These are phyloP conservation scores for Dittrichia graveolens DNA, from an alignment of 129 eudicot genomes.

Conservation along the genomic window DNA sequence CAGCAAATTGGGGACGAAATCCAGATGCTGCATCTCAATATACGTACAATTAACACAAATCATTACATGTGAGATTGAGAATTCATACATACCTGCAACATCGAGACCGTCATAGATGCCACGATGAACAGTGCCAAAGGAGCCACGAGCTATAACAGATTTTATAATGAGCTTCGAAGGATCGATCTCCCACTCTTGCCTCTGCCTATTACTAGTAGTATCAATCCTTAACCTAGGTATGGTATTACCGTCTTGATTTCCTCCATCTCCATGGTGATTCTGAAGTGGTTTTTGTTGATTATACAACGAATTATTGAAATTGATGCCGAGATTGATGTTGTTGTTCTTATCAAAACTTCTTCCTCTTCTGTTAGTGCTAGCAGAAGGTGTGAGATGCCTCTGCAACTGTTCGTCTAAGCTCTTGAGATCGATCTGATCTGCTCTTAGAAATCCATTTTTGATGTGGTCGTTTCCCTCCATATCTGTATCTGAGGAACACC, in stretches of 20 bases:
- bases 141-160: constrained; percentile 89
- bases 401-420: constrained; percentile 87
- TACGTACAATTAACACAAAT: not conserved
- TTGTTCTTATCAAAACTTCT: constrained; percentile 45
- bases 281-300: constrained; percentile 4
- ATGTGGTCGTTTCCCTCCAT: constrained; percentile 42
- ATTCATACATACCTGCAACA: constrained; percentile 61
- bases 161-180: constrained; percentile 80
- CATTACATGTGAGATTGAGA: not conserved
- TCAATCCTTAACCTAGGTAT: constrained; percentile 23
- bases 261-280: constrained; percentile 17
- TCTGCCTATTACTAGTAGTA: constrained; percentile 31
- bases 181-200: constrained; percentile 94
- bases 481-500: constrained; percentile 7
- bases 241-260: constrained; percentile 1
- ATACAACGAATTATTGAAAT: constrained; percentile 14
- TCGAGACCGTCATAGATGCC: constrained; percentile 90
- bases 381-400: constrained; percentile 56
- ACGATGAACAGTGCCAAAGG: constrained; percentile 95
- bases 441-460: constrained; percentile 66
- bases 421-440: constrained; percentile 95
- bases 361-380: constrained; percentile 36
- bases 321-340: constrained; percentile 30
- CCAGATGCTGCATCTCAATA: no score
- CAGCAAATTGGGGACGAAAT: no score